Evolutionary conservation across 768 basidiomycete species (phyloP), one percentile per base, ranked within the genome.

Genomic region (Exsudoporus frostii): DNA sequence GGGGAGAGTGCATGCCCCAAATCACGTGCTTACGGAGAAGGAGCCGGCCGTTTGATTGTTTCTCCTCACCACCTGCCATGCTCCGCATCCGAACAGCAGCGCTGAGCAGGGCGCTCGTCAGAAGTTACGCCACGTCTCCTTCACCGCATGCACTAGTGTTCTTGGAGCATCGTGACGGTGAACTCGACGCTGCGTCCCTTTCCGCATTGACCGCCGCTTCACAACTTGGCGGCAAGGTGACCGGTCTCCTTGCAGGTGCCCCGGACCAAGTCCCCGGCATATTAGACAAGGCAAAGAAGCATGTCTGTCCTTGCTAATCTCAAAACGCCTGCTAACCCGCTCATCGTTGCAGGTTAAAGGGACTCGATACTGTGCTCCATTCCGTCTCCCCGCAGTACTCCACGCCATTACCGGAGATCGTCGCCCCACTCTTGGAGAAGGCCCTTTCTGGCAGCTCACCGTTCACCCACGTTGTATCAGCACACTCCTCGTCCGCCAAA

Each of bases 151-250:
- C 88, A 1, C 82, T 97, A 5, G 85, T 97, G n/a, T 86, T 91
- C 59, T 77, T 98, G 43, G 96, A 98, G 70, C 93, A 98, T 66
- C 81, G 83, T 42, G 77, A 82, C 45, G 92, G 92, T 34, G 77
- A 81, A 53, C 79, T 98, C 57, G 91, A 94, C 53, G 80, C 92
- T 1, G 86, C 84, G 14, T 90, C 90, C 14, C 78, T 98, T 52
- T 94, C 90, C 32, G 96, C 97, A 24, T 74, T 99, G 57, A 92
- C 94, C 1, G 97, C 97, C 39, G 97, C 95, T 1, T 76, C 82
- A 52, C 80, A 86, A 59, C 79, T 98, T 2, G 92, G 92, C 41
- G 93, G 93, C 4, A 76, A 89, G 63, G 88, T 98, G 34, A 89
- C 92, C 43, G 87, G 86, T 11, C 75, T 92, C 33, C 70, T 93